A percentile compares a stretch with the other conserved stretches of the same genome.
phyloP scores from a whole-genome alignment of 495 filamentous ascomycete species.

The Penicillium nucicola region DNA sequence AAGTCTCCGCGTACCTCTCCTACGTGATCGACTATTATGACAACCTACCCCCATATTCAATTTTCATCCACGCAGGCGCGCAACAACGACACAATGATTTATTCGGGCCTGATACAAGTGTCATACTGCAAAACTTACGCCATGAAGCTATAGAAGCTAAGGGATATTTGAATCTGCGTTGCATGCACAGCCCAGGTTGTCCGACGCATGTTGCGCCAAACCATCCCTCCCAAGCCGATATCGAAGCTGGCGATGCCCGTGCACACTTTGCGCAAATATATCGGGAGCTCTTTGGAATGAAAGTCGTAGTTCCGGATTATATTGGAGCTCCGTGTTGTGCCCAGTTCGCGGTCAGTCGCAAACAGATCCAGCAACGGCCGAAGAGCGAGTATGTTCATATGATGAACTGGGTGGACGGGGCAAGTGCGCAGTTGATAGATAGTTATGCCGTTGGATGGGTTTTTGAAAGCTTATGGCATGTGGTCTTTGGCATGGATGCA shows the following conservation, averaged over 20 bases:
- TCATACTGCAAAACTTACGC: slow-evolving; percentile 29
- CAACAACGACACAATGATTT: slow-evolving; percentile 47
- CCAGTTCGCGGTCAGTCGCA: slow-evolving; percentile 46
- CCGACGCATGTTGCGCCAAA: slow-evolving; percentile 30
- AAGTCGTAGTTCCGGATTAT: slow-evolving; percentile 29
- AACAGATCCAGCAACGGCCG: slow-evolving; percentile 38
- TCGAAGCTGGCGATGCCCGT: slow-evolving; percentile 34
- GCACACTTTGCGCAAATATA: slow-evolving; percentile 34
- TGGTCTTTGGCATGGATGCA: slow-evolving; percentile 38
- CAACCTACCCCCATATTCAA: slow-evolving; percentile 30
- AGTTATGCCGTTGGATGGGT: slow-evolving; percentile 42
- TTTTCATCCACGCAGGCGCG: slow-evolving; percentile 39
- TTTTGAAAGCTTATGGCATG: slow-evolving; percentile 42
- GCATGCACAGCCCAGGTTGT: slow-evolving; percentile 35
- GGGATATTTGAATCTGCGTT: slow-evolving; percentile 44
- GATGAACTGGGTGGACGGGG: slow-evolving; percentile 35
- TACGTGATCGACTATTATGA: slow-evolving; percentile 40
- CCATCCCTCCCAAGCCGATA: slow-evolving; percentile 28
- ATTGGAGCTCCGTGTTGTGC: slow-evolving; percentile 49
- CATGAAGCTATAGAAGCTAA: slow-evolving; percentile 34
- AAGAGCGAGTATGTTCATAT: slow-evolving; percentile 42
- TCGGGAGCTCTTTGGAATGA: slow-evolving; percentile 24
- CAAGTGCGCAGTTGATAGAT: slow-evolving; percentile 28
- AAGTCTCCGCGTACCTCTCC: slow-evolving; percentile 40
- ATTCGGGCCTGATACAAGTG: slow-evolving; percentile 30